Conservation (phyloP, 2,329 filamentous ascomycete species). For the Colletotrichum sp. region DNA sequence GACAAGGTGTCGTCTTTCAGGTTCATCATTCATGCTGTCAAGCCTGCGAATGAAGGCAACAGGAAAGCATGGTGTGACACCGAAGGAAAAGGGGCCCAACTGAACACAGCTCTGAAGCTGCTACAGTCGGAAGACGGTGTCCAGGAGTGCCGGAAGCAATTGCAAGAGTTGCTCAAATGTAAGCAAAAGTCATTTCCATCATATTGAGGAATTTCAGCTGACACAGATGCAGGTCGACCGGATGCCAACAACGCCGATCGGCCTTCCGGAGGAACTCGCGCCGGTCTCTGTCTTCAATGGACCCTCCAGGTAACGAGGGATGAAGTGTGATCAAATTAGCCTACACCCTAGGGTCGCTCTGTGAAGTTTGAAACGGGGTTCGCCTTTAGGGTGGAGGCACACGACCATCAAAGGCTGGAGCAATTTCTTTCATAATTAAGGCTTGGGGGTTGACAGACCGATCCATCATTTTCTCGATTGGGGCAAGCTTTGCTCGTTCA, state of each 20-base stretch:
- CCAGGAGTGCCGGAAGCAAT: neutral
- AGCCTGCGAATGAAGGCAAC: neutral
- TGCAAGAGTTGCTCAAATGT: neutral
- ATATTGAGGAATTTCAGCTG: neutral
- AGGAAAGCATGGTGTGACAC: neutral
- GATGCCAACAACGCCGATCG: neutral
- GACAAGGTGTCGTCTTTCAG: neutral
- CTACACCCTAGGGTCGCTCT: neutral
- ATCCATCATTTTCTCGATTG: neutral
- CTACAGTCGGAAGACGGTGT: neutral
- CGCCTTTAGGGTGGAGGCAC: neutral
- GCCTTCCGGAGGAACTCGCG: neutral
- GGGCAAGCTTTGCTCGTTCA: neutral
- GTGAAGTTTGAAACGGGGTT: neutral
- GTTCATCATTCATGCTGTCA: neutral
- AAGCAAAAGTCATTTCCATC: neutral
- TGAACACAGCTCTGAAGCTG: neutral
- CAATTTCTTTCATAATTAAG: rapidly evolving
- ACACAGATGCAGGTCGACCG: neutral
- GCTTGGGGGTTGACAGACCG: neutral
- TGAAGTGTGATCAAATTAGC: neutral
- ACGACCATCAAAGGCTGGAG: neutral
- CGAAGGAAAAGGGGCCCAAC: neutral
- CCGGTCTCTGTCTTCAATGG: neutral
- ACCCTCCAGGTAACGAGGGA: neutral